phyloP scores from a whole-genome alignment of 441 rosid species.

The Biscutella laevigata region DNA sequence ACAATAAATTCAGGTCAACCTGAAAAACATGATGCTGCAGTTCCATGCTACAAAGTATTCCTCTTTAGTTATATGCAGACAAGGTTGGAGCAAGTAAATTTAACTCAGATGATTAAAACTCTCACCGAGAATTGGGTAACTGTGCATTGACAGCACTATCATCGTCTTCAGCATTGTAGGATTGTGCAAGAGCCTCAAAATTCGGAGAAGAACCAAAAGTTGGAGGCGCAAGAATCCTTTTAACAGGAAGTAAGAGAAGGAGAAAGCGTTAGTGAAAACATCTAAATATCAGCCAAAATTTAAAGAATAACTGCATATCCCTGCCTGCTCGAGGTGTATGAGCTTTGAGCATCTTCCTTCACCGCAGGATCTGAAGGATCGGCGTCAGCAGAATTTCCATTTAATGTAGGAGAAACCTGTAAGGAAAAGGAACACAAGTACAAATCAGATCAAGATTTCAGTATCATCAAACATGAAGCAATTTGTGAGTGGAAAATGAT shows the following conservation, averaged over 20 bases:
- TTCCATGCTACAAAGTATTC: conserved; percentile 4
- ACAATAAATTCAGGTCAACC: conserved; percentile 11
- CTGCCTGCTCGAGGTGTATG: conserved; percentile 40
- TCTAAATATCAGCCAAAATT: neutral
- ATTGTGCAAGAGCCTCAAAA: conserved; percentile 56
- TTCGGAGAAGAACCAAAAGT: conserved; percentile 88
- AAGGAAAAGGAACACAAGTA: conserved; percentile 6
- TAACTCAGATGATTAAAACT: neutral
- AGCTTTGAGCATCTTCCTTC: conserved; percentile 73
- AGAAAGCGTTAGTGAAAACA: neutral
- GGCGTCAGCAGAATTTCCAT: conserved; percentile 37
- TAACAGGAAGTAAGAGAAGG: conserved; percentile 12
- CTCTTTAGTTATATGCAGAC: neutral
- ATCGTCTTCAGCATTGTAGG: conserved; percentile 43
- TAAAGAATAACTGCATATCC: conserved; percentile 25
- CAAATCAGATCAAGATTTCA: neutral
- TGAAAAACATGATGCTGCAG: neutral
- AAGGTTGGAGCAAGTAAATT: neutral
- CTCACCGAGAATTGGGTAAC: conserved; percentile 26
- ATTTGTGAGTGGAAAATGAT: neutral
- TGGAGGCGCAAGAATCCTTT: conserved; percentile 75
- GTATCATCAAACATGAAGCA: neutral
- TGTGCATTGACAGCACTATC: conserved; percentile 47
- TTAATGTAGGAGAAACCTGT: conserved; percentile 53
- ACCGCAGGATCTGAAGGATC: conserved; percentile 41